Base-by-base conservation (phyloP, 2,329 filamentous ascomycete genomes). In the Ophiocordyceps polyrhachis-furcata region DNA sequence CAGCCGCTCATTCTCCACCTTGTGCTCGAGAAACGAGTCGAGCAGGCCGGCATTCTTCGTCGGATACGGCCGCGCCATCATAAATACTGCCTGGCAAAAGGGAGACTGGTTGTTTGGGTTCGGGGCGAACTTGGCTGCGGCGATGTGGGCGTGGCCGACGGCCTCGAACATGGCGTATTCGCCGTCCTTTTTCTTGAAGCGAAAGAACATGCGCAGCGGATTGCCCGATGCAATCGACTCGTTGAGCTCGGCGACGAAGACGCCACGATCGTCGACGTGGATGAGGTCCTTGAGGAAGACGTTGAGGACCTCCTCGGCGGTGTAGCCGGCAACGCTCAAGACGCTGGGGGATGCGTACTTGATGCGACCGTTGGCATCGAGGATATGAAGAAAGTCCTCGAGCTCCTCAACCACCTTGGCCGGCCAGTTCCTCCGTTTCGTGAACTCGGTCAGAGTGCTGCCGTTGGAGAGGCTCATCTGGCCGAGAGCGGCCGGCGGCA, bases 11-110 rank as follows among this genome's bases (percentile, higher is more conserved):
- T 95, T 94, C 60, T 95, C 89, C 45, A 94, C 89, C 62, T 95
- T 95, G 65, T 95, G 88, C 59, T 96, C 89, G 25, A 96, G 69
- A 55, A 95, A 95, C 0, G 87, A 93, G 62, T 96, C 88, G 19
- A 95, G 70, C 12, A 95, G 70, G 4, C 75, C 76, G 1, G 86
- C 81, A 56, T 89, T 93, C 63, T 83, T 88, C 28, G 83, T 93
- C 5, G 86, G 87, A 59, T 95, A 94, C 1, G 84, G 84, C 19
- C 88, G 75, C 9, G 85, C 79, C 79, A 93, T 89, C 69, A 96
- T 83, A 59, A 95, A 95, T 53, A 95, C 85, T 35, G 88, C 88
- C 54, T 85, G 78, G 59, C 87, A 95, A 52, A 83, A 81, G 1
- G 78, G 73, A 2, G 76, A 72, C 47, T 76, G 70, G 50, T 80